Percentiles rank a stretch among this genome's conserved stretches.
These are phyloP conservation scores for Phytophthora colocasiae DNA, from an alignment of 352 stramenopile species.

Conservation along the genomic window DNA sequence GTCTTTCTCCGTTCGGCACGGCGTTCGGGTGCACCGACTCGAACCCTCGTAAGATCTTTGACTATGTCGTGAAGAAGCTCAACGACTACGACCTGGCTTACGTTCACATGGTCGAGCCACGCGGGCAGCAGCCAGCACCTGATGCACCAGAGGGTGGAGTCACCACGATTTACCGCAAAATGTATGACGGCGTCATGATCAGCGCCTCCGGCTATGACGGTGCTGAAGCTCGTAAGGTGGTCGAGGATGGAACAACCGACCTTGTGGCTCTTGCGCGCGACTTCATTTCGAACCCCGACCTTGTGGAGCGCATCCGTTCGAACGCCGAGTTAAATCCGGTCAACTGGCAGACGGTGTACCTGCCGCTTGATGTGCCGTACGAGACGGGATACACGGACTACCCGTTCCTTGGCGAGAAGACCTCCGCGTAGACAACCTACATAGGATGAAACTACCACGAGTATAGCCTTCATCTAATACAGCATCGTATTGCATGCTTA, in stretches of 20 bases:
- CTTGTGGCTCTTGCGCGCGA: slow-evolving; percentile 60
- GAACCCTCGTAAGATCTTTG: slow-evolving; percentile 46
- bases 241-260: slow-evolving; percentile 47
- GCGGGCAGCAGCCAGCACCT: slow-evolving; percentile 35
- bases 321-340: slow-evolving; percentile 42
- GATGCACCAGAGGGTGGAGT: slow-evolving; percentile 48
- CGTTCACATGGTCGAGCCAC: slow-evolving; percentile 61
- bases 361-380: slow-evolving; percentile 28
- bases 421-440: neutral
- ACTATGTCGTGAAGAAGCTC: slow-evolving; percentile 46
- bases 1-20: slow-evolving; percentile 42
- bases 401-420: slow-evolving; percentile 28
- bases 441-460: neutral
- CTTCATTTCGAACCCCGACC: slow-evolving; percentile 75
- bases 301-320: slow-evolving; percentile 53
- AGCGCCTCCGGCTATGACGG: slow-evolving; percentile 52
- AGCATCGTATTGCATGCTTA: slow-evolving; percentile 4
- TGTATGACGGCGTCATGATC: slow-evolving; percentile 63
- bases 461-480: slow-evolving; percentile 3
- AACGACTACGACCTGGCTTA: slow-evolving; percentile 57
- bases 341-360: slow-evolving; percentile 40
- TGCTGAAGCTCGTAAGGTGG: too few species aligned
- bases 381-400: slow-evolving; percentile 59
- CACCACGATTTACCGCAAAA: slow-evolving; percentile 50
- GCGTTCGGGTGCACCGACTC: slow-evolving; percentile 51